Conservation (phyloP, 257 asterid species). For the Knoxia roxburghii region DNA sequence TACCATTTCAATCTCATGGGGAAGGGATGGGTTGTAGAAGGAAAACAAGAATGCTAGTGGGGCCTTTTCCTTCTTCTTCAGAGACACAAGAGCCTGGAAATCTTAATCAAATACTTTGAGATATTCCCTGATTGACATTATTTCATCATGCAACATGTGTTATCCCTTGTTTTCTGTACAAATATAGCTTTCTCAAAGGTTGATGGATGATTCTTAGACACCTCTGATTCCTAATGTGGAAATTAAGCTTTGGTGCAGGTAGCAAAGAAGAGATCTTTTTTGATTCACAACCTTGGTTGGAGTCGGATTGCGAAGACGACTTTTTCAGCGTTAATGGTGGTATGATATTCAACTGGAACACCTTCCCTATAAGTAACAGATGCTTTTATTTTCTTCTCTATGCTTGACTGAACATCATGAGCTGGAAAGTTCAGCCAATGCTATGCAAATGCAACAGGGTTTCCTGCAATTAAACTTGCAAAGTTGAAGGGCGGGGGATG, state of each 20-base stretch:
- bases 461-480: too few species aligned
- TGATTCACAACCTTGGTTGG: constrained; percentile 71
- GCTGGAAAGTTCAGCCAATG: too few species aligned
- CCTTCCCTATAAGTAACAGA: background rate
- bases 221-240: constrained; percentile 4
- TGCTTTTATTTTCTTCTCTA: too few species aligned
- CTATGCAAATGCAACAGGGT: too few species aligned
- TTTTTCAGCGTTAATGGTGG: constrained; percentile 76
- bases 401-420: too few species aligned
- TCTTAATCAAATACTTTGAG: background rate
- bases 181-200: background rate
- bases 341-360: too few species aligned
- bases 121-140: too few species aligned
- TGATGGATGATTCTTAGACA: background rate
- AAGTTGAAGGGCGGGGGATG: too few species aligned
- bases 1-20: background rate
- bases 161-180: too few species aligned
- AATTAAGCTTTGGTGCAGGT: constrained; percentile 41
- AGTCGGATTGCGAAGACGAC: constrained; percentile 82
- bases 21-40: background rate
- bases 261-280: constrained; percentile 72
- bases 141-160: too few species aligned
- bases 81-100: background rate
- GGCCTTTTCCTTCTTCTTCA: background rate
- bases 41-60: background rate